phyloP scores from a whole-genome alignment of 345 rosid genomes.

The Hibiscus mutabilis region DNA sequence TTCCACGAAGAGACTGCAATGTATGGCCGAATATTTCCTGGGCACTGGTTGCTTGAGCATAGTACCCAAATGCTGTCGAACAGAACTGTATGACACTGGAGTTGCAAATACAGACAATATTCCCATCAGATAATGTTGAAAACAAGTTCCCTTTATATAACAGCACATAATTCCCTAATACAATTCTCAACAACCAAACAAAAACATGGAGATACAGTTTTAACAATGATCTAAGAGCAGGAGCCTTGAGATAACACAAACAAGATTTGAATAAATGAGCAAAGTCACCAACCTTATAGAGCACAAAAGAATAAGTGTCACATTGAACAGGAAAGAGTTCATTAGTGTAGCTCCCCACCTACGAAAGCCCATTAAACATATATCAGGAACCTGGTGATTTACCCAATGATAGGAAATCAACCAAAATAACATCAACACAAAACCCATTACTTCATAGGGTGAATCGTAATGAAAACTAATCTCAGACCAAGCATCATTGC shows the following conservation, averaged over 20 bases:
- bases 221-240: neutral
- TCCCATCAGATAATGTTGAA: neutral
- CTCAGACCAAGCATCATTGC: slow-evolving; percentile 97
- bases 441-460: too few species aligned
- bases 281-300: too few species aligned
- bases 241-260: neutral
- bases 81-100: slow-evolving; percentile 97
- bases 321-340: too few species aligned
- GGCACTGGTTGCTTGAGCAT: slow-evolving; percentile 97
- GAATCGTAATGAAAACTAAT: slow-evolving; percentile 29
- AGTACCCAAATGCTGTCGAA: slow-evolving; percentile 92
- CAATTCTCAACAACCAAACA: neutral
- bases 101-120: slow-evolving; percentile 12
- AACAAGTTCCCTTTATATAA: neutral
- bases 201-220: too few species aligned
- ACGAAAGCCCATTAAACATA: too few species aligned
- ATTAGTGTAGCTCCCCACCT: too few species aligned
- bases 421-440: too few species aligned
- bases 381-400: too few species aligned
- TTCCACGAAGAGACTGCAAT: slow-evolving; percentile 91
- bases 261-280: neutral
- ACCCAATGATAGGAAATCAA: too few species aligned
- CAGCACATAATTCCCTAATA: neutral
- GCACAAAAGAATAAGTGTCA: too few species aligned
- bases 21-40: slow-evolving; percentile 99